Evolutionary conservation across 352 stramenopile genomes (phyloP).

Genomic region (Phytophthora aleatoria): DNA sequence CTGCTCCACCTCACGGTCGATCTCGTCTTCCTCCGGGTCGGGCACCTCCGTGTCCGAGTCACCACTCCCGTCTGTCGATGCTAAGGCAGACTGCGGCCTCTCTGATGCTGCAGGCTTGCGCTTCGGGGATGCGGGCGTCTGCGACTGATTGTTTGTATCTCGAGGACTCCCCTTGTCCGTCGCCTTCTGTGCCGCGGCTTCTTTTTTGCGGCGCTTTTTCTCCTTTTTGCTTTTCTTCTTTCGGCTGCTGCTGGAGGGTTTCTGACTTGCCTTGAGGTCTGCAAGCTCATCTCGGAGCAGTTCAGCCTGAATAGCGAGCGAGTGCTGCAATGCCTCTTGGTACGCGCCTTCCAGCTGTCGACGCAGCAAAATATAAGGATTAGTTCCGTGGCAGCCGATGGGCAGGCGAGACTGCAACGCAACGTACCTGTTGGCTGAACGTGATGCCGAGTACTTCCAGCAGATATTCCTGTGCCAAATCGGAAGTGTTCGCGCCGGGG

Average conservation of each 20-base stretch:
- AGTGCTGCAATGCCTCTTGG: conserved; percentile 79
- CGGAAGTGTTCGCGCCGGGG: conserved; percentile 75
- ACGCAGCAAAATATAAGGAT: conserved; percentile 9
- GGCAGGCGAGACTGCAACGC: background rate
- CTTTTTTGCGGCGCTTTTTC: conserved; percentile 77
- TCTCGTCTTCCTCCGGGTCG: conserved; percentile 53
- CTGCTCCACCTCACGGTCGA: conserved; percentile 80
- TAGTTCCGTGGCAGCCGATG: conserved; percentile 11
- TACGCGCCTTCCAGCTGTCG: conserved; percentile 73
- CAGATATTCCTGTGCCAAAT: conserved; percentile 78
- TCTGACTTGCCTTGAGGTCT: conserved; percentile 66
- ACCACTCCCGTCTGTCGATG: conserved; percentile 27
- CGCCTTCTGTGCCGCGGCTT: conserved; percentile 41
- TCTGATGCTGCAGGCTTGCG: conserved; percentile 12
- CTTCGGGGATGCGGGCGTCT: conserved; percentile 10
- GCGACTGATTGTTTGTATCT: conserved; percentile 7
- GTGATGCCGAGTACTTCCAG: conserved; percentile 82
- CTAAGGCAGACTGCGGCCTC: conserved; percentile 18
- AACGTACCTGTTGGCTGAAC: conserved; percentile 71
- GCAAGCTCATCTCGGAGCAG: conserved; percentile 75
- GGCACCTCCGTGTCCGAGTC: conserved; percentile 33
- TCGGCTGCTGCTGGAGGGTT: conserved; percentile 46
- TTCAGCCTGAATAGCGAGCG: conserved; percentile 73
- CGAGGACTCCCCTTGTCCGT: conserved; percentile 24
- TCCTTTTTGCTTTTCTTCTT: conserved; percentile 85